These are phyloP conservation scores for Jamesozyma piceae DNA, from an alignment of 805 yeast species.

Conservation along the genomic window DNA sequence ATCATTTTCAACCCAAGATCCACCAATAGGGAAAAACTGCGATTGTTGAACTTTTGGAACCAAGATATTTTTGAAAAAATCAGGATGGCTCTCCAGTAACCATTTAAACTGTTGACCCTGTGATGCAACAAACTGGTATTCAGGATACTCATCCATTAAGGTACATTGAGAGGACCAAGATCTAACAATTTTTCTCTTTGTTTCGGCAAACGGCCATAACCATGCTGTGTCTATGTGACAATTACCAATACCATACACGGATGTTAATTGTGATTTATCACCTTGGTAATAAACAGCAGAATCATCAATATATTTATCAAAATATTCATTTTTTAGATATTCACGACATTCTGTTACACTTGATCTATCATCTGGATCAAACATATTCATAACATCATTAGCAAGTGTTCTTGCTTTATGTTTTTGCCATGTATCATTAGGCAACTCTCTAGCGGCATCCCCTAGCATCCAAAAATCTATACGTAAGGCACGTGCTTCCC, in stretches of 20 bases:
- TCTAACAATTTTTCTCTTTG: slow-evolving; percentile 83
- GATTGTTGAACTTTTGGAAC: slow-evolving; percentile 54
- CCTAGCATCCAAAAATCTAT: slow-evolving; percentile 82
- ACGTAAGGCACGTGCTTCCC: slow-evolving; percentile 66
- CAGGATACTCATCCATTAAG: slow-evolving; percentile 79
- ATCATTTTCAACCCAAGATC: slow-evolving; percentile 97
- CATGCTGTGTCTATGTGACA: slow-evolving; percentile 98
- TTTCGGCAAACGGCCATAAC: slow-evolving; percentile 99
- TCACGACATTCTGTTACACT: slow-evolving; percentile 56
- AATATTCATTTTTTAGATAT: slow-evolving; percentile 45
- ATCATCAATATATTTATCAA: slow-evolving; percentile 60
- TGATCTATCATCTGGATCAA: slow-evolving; percentile 58
- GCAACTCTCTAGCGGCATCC: slow-evolving; percentile 84
- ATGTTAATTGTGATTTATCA: slow-evolving; percentile 31
- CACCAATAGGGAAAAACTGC: slow-evolving; percentile 86
- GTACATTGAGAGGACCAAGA: slow-evolving; percentile 93
- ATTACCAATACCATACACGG: slow-evolving; percentile 82
- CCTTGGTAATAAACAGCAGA: slow-evolving; percentile 50
- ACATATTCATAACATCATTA: slow-evolving; percentile 72
- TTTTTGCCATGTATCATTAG: slow-evolving; percentile 69
- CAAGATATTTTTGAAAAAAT: slow-evolving; percentile 53
- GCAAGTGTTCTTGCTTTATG: slow-evolving; percentile 73
- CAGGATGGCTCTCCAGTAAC: slow-evolving; percentile 82
- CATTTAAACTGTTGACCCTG: slow-evolving; percentile 95
- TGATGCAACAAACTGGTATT: slow-evolving; percentile 87